Conservation (phyloP, 345 rosid genomes). For the Dovyalis caffra region DNA sequence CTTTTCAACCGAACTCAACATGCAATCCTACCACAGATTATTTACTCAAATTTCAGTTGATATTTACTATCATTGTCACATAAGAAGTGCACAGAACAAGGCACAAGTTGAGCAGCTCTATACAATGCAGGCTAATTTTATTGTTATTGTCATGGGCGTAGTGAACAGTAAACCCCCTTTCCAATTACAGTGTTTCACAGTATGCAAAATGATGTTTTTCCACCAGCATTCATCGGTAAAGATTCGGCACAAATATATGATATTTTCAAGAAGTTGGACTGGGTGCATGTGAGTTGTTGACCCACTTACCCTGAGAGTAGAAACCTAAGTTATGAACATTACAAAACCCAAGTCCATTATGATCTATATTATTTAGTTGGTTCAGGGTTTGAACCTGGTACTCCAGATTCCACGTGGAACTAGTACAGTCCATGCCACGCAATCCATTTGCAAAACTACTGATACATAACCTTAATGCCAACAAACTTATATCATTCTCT, state of each 20-base stretch:
- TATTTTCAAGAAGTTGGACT: too few species aligned
- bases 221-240: not conserved
- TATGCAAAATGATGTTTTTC: not conserved
- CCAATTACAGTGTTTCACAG: not conserved
- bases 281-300: too few species aligned
- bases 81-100: not conserved
- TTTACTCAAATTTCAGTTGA: not conserved
- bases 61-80: not conserved
- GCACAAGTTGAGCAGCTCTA: not conserved
- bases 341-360: not conserved
- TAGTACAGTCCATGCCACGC: not conserved
- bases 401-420: not conserved
- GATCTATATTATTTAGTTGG: not conserved
- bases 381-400: not conserved
- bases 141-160: not conserved
- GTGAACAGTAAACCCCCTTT: not conserved
- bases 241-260: not conserved
- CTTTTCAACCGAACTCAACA: not conserved
- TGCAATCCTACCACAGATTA: not conserved
- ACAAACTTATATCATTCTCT: not conserved
- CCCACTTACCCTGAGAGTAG: too few species aligned
- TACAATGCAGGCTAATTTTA: too few species aligned
- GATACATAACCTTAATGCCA: slow-evolving; percentile 2
- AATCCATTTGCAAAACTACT: not conserved
- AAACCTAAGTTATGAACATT: not conserved